Conservation (phyloP, 306 rosid genomes). For the Prunus mongolica region DNA sequence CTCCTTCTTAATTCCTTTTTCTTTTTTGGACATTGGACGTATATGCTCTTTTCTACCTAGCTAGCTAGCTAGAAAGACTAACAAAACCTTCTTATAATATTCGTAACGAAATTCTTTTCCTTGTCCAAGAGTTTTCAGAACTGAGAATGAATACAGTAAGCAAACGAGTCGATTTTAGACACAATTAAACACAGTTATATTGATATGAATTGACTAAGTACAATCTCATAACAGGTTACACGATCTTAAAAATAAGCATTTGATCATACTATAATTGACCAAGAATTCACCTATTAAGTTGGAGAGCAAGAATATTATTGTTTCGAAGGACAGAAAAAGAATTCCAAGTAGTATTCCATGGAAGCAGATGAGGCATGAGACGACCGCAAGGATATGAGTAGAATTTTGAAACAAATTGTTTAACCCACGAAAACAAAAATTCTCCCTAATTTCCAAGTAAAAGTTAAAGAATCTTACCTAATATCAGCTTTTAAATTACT, state of each 20-base stretch:
- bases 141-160: too few species aligned
- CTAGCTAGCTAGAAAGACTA: background rate
- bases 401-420: slow-evolving; percentile 7
- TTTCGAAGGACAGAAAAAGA: background rate
- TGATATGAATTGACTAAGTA: too few species aligned
- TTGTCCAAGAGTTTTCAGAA: too few species aligned
- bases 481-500: slow-evolving; percentile 26
- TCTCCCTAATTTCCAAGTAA: slow-evolving; percentile 43
- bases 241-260: background rate
- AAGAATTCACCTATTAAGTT: background rate
- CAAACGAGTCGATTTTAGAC: background rate
- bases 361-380: slow-evolving; percentile 23
- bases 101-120: background rate
- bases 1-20: background rate
- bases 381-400: slow-evolving; percentile 10
- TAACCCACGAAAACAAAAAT: slow-evolving; percentile 44
- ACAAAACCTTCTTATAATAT: background rate
- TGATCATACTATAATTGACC: background rate
- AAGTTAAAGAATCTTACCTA: slow-evolving; percentile 54
- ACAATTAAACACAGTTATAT: too few species aligned
- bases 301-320: slow-evolving; percentile 5
- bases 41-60: background rate
- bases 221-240: background rate
- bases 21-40: background rate
- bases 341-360: slow-evolving; percentile 9